Evolutionary conservation across 2,329 filamentous ascomycete genomes (phyloP), one percentile per base, ranked within the genome.

Genomic region (Cercospora zeae-maydis): DNA sequence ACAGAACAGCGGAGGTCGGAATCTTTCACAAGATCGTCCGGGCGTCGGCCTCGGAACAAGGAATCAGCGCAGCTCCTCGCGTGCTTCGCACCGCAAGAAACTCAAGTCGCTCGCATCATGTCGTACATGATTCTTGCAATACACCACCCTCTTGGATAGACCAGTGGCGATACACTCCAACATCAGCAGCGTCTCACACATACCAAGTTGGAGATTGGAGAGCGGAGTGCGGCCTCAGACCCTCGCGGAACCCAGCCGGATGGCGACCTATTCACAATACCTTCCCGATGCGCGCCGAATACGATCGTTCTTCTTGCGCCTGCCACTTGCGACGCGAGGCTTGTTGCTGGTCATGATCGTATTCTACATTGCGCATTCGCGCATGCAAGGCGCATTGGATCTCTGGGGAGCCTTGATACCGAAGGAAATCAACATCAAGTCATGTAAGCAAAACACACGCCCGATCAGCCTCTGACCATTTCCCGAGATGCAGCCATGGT

Each of bases 311-410:
- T 73, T 96, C 68, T 82, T 91, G 64, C 88, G 92, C 54, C 82
- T 98, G n/a, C 93, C 95, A 36, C 82, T 98, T 1, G 92, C 95
- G 75, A 97, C 95, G 27, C 86, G 93, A 56, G 76, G 84, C 16
- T 83, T 92, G 13, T 75, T 92, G 19, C 72, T 87, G 3, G 77
- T 88, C 49, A 90, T 96, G 62, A 72, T 89, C 33, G 78, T 81
- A 11, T 83, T 91, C 66, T 96, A 89, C 86, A 71, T 91, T 36
- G 80, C 88, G 6, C 83, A 88, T 49, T 75, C 93, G 39, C 88
- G 90, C 70, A 82, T 85, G 14, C 79, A 88, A 8, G 93, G 88
- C 86, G 84, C 96, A 59, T 84, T 72, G 80, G 88, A 79, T 27
- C 7, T 59, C 8, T 96, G 90, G 90, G 92, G 90, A 3, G 83